Evolutionary conservation across 2,329 filamentous ascomycete species (phyloP), one percentile per base, ranked within the genome.

Genomic region (Penicillium paneum): DNA sequence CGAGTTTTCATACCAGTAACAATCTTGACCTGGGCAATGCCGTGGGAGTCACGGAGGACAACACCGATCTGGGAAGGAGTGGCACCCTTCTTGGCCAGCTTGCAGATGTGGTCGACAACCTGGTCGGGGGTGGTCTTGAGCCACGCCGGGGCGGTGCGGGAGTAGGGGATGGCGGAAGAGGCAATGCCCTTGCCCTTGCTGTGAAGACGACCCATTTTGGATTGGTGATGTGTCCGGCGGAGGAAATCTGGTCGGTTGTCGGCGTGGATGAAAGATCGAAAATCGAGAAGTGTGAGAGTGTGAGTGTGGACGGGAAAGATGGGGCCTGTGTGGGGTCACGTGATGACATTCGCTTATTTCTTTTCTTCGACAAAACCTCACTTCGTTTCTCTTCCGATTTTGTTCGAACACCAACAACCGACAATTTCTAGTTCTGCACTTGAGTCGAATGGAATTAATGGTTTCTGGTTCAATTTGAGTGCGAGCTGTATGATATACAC

Each of bases 161-260:
- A 96, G 88, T 97, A 99, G 76, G 95, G 94, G 80, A 97, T 82
- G 74, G 94, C 91, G 63, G 91, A 96, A 81, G 90, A 81, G 68
- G 91, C 91, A 82, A 99, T 99, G 81, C 94, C 95, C 90, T 97
- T 97, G 83, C 94, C 93, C 75, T 97, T 96, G 86, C 85, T 90
- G 88, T 99, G 95, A 88, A 97, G 88, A 85, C 93, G 88, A 88
- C 92, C 68, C 68, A 71, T 71, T 68, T 60, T 70, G 58, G 58
- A 49, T 53, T 67, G 62, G 57, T 61, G 64, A 63, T 62, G 59
- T 64, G 63, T 63, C 65, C 63, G 61, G 64, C 63, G 61, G 64
- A 58, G 62, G 60, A 49, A 53, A 53, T 52, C 57, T 64, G 58
- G 62, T 66, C 62, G 61, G 63, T 70, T 68, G 69, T 67, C 67